A percentile compares a stretch with the other conserved stretches of the same genome.
Evolutionary conservation across 495 filamentous ascomycete species (phyloP).

Genomic region (Rostrohypoxylon terebratum): DNA sequence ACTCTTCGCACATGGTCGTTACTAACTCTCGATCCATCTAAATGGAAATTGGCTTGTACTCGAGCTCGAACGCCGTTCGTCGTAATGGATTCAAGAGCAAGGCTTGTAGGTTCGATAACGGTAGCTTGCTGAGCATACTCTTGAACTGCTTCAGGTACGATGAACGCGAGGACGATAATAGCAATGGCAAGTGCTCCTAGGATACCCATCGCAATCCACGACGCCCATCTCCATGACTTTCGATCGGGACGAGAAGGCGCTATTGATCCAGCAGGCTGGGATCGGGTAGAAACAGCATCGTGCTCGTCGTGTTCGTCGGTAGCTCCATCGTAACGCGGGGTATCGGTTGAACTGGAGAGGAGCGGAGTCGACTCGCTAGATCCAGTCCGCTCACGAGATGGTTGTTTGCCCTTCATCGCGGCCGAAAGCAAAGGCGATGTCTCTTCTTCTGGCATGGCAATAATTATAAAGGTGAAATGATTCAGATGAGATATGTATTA

Average conservation of each 20-base stretch:
- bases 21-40: constrained; percentile 80
- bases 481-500: constrained; percentile 12
- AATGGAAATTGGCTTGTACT: constrained; percentile 79
- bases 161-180: constrained; percentile 73
- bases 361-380: constrained; percentile 67
- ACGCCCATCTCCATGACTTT: constrained; percentile 58
- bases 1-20: constrained; percentile 76
- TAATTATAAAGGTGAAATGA: background rate
- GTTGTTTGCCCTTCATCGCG: constrained; percentile 47
- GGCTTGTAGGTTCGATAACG: constrained; percentile 79
- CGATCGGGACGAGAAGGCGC: constrained; percentile 42
- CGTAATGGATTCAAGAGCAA: constrained; percentile 88
- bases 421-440: constrained; percentile 57
- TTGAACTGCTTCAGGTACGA: constrained; percentile 81
- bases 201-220: constrained; percentile 59
- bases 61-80: constrained; percentile 77
- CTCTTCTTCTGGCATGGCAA: constrained; percentile 61
- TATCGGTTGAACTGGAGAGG: constrained; percentile 54
- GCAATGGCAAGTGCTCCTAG: constrained; percentile 55
- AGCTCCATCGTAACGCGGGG: constrained; percentile 62
- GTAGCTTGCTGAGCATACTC: constrained; percentile 86
- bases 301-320: constrained; percentile 49
- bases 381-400: constrained; percentile 42
- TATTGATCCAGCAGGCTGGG: constrained; percentile 36
- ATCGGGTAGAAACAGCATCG: constrained; percentile 50